phyloP scores from a whole-genome alignment of 257 asterid species.

The Forsythia suspensa region DNA sequence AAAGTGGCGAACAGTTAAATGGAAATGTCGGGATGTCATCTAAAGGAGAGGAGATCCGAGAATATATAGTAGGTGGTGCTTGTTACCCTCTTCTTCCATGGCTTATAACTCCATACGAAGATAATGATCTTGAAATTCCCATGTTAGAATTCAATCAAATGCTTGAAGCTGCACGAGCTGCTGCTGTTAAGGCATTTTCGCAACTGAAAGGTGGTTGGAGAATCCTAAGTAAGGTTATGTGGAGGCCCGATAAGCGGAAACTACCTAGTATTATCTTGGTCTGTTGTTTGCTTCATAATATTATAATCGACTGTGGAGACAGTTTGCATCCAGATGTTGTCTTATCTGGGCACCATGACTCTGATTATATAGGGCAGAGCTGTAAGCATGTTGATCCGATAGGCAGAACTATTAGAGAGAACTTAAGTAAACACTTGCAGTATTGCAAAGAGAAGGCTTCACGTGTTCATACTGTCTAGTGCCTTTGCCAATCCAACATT shows the following conservation, averaged over 20 bases:
- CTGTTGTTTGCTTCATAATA: constrained; percentile 90
- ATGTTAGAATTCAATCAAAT: constrained; percentile 37
- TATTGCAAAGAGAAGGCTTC: constrained; percentile 20
- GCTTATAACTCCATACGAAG: constrained; percentile 77
- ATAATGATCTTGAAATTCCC: constrained; percentile 33
- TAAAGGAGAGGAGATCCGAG: constrained; percentile 56
- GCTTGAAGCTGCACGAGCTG: constrained; percentile 56
- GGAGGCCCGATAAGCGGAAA: constrained; percentile 92
- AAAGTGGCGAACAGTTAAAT: constrained; percentile 61
- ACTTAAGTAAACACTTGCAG: constrained; percentile 43
- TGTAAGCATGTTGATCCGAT: constrained; percentile 52
- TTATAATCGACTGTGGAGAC: constrained; percentile 83
- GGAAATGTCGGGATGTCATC: constrained; percentile 32
- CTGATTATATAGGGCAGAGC: constrained; percentile 32
- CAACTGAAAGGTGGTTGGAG: constrained; percentile 93
- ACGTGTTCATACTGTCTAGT: neutral
- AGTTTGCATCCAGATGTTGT: constrained; percentile 56
- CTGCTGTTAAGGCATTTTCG: constrained; percentile 65
- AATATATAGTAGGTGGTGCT: constrained; percentile 72
- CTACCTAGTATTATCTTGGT: constrained; percentile 86
- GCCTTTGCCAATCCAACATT: neutral
- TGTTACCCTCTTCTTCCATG: constrained; percentile 91
- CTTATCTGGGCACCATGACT: constrained; percentile 64
- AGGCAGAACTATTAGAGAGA: constrained; percentile 59
- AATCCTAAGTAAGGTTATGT: constrained; percentile 94